phyloP scores from a whole-genome alignment of 192 early-diverging fungal species.

The Chytriomyces sp. region DNA sequence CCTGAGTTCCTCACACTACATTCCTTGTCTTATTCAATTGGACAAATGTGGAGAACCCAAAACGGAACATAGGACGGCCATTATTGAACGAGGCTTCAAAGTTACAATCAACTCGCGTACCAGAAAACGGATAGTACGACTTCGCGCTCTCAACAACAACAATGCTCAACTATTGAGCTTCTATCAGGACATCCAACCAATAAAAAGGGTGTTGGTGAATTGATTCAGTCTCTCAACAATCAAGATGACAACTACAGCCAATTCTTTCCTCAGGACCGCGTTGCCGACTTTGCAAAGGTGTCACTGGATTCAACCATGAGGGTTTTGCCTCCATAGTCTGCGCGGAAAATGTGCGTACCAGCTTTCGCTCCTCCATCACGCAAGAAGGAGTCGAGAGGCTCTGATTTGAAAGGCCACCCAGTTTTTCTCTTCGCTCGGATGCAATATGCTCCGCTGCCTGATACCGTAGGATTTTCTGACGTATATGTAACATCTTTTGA shows the following conservation, averaged over 20 bases:
- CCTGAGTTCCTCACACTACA: too few relatives aligned
- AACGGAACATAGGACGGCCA: slow-evolving; percentile 23
- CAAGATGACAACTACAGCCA: slow-evolving; percentile 97
- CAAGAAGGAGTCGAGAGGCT: slow-evolving; percentile 43
- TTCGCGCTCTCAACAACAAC: neutral
- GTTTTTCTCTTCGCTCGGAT: slow-evolving; percentile 69
- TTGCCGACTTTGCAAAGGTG: slow-evolving; percentile 90
- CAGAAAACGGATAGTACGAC: slow-evolving; percentile 81
- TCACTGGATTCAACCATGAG: too few relatives aligned
- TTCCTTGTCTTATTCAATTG: too few relatives aligned
- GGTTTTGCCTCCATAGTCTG: slow-evolving; percentile 31
- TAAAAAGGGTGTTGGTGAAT: slow-evolving; percentile 67
- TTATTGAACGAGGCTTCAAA: slow-evolving; percentile 40
- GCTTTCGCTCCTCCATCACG: slow-evolving; percentile 6
- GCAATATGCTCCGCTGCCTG: slow-evolving; percentile 58
- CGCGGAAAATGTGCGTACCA: slow-evolving; percentile 2
- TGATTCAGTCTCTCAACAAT: slow-evolving; percentile 68
- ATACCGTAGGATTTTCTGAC: slow-evolving; percentile 45
- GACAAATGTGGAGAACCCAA: too few relatives aligned
- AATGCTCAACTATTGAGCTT: neutral
- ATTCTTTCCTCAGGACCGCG: slow-evolving; percentile 95
- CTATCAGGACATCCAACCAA: slow-evolving; percentile 56
- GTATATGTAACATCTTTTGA: neutral
- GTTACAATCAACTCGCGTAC: slow-evolving; percentile 64
- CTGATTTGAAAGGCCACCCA: slow-evolving; percentile 74